Evolutionary conservation across 2,329 filamentous ascomycete species (phyloP).

Genomic region (Boeremia lycopersici): DNA sequence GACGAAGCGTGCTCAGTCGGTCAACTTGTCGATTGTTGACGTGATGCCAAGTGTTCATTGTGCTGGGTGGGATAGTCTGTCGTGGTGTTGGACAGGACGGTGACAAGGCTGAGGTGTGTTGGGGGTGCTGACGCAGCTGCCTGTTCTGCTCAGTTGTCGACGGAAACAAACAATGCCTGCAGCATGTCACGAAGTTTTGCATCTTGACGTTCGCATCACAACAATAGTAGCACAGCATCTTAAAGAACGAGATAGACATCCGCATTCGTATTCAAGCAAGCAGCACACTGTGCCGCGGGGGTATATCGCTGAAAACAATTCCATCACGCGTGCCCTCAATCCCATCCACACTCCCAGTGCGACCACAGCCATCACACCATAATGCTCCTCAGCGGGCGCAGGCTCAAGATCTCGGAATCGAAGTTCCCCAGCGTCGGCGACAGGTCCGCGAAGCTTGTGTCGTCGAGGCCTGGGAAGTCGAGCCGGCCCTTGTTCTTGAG

Average conservation of each 20-base stretch:
- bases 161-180: too few species aligned
- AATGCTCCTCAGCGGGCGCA: conserved; percentile 3
- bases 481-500: conserved; percentile 11
- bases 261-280: background rate
- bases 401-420: conserved; percentile 7
- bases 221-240: background rate
- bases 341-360: background rate
- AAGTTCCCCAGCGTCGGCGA: conserved; percentile 13
- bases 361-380: background rate
- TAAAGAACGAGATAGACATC: background rate
- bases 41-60: too few species aligned
- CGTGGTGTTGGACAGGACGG: too few species aligned
- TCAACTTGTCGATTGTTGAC: too few species aligned
- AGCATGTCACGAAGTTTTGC: background rate
- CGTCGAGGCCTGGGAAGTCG: conserved; percentile 5
- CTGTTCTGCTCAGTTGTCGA: too few species aligned
- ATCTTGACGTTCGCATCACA: background rate
- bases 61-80: too few species aligned
- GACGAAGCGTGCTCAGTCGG: too few species aligned
- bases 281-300: conserved; percentile 1
- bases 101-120: too few species aligned
- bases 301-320: conserved; percentile 1
- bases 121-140: too few species aligned
- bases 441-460: conserved; percentile 12
- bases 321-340: too few species aligned